A percentile compares a stretch with the other conserved stretches of the same genome.
phyloP scores from a whole-genome alignment of 2,329 filamentous ascomycete species.

The Arthrobotrys iridis region DNA sequence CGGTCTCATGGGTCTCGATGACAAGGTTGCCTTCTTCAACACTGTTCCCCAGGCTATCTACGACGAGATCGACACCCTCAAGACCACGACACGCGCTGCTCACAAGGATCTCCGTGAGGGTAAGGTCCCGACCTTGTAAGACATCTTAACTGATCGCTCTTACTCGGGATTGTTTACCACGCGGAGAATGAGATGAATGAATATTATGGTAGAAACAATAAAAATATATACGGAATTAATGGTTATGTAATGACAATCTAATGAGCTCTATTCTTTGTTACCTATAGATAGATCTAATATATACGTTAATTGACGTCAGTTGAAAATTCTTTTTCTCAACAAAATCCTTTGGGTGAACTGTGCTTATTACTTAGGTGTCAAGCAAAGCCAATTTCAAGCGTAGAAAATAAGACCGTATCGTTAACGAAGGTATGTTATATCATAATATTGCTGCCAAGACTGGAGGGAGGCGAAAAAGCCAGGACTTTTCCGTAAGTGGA shows the following conservation, averaged over 20 bases:
- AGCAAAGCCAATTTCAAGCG: too few species aligned
- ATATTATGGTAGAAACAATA: slow-evolving; percentile 3
- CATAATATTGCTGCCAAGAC: background rate
- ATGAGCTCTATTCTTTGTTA: slow-evolving; percentile 6
- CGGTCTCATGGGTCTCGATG: slow-evolving; percentile 8
- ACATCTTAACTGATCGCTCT: slow-evolving; percentile 15
- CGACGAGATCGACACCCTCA: slow-evolving; percentile 9
- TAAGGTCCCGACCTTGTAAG: slow-evolving; percentile 39
- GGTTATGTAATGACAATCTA: slow-evolving; percentile 31
- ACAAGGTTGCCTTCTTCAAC: slow-evolving; percentile 9
- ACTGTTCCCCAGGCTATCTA: slow-evolving; percentile 22
- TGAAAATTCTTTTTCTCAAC: slow-evolving; percentile 4
- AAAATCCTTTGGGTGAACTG: too few species aligned
- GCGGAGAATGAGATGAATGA: background rate
- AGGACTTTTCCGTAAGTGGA: background rate
- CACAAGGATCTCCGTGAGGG: slow-evolving; percentile 18
- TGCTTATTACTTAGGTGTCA: too few species aligned
- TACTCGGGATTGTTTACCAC: background rate
- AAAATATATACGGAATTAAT: slow-evolving; percentile 7
- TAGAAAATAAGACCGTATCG: too few species aligned
- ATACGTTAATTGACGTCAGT: slow-evolving; percentile 25
- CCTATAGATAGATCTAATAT: slow-evolving; percentile 6
- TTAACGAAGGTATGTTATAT: background rate
- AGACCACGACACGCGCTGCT: slow-evolving; percentile 19
- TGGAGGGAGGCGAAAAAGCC: background rate